Evolutionary conservation across 208 protist genomes (phyloP).

Genomic region (Wallacemonas collosoma): DNA sequence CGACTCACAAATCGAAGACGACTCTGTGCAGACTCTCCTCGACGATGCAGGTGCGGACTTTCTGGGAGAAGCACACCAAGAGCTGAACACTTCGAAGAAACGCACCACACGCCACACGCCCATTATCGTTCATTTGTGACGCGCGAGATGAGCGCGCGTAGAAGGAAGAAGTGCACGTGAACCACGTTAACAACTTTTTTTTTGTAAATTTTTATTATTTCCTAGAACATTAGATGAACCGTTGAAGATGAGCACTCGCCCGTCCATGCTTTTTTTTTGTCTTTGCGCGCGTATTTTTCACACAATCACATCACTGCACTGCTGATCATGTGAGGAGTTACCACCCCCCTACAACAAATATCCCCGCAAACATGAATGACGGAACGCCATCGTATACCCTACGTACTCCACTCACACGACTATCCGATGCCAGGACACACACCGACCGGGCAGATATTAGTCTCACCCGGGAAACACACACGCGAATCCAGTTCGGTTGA

Average conservation of each 20-base stretch:
- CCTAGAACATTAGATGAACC: not conserved
- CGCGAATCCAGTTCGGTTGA: too few species aligned
- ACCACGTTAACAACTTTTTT: not conserved
- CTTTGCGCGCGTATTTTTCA: not conserved
- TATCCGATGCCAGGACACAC: too few species aligned
- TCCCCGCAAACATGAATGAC: too few species aligned
- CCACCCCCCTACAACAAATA: too few species aligned
- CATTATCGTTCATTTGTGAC: conserved; percentile 16
- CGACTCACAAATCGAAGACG: not conserved
- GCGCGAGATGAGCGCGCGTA: not conserved
- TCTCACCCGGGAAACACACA: too few species aligned
- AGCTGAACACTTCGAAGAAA: conserved; percentile 17
- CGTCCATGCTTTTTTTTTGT: not conserved
- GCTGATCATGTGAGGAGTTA: too few species aligned
- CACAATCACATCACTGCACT: too few species aligned
- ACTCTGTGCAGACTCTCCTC: conserved; percentile 4
- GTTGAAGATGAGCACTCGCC: not conserved
- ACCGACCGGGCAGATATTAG: too few species aligned
- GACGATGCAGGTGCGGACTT: not conserved
- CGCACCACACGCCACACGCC: conserved; percentile 1
- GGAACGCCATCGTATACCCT: too few species aligned
- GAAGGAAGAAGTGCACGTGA: not conserved
- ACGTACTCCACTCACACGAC: too few species aligned
- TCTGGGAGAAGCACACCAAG: not conserved
- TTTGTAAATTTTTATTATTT: not conserved